Base-by-base conservation (phyloP, 768 basidiomycete genomes). In the Auricularia sp. region DNA sequence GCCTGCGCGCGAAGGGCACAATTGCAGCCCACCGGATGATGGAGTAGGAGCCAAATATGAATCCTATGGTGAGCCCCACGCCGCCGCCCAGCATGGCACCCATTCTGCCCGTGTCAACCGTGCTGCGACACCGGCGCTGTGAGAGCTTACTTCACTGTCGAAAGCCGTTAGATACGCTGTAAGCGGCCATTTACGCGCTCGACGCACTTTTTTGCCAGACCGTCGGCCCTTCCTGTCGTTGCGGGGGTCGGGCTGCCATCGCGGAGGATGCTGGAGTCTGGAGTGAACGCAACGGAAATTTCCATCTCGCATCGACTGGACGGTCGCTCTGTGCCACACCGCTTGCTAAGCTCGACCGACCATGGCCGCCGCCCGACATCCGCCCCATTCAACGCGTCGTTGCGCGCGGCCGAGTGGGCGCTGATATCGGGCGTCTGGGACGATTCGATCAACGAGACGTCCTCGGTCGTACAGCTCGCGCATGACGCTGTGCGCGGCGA, bases 1-100 rank as follows among this genome's bases (percentile, higher is more conserved):
- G 39, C 64, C n/a, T 60, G 58, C 42, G 59, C 29, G 29, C 29
- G 36, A 64, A 42, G 36, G n/a, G 61, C 66, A 42, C 12, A 14
- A 42, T 62, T 61, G 44, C n/a, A 12, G 70, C 87, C 71, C 69
- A 91, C 94, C 93, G 81, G 54, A 98, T 76, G 72, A 98, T 91
- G 70, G 87, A 93, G 80, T 89, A 97, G 34, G 88, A 87, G 53
- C 96, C 96, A 71, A 98, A 98, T 66, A 99, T 87, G 78, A 98
- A 98, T 18, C 97, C 96, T 72, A 98, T 97, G 39, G 94, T 96
- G 58, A 97, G 82, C 12, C 96, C 96, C 63, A 98, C 95, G 65
- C 92, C 91, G 69, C 87, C 90, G 64, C 91, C 91, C 91, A 93
- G 93, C 65, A 91, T 76, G 56, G 91, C 92, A 70, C 91, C 91